Percentiles rank a stretch among this genome's conserved stretches.
Evolutionary conservation across 495 filamentous ascomycete genomes (phyloP).

Genomic region (Chaetomium tenue): DNA sequence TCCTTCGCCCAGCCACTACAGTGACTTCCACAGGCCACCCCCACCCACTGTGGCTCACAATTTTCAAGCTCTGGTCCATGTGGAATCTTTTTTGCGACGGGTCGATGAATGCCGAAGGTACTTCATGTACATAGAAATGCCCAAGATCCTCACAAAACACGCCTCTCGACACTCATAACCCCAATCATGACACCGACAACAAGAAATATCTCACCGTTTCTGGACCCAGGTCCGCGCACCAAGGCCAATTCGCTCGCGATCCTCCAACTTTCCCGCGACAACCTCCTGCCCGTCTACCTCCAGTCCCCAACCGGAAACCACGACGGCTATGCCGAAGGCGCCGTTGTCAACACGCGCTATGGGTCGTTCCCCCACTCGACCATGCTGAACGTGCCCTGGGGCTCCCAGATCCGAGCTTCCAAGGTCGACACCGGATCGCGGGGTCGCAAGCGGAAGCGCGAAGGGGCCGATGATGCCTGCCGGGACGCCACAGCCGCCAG

Average conservation of each 20-base stretch:
- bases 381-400: slow-evolving; percentile 78
- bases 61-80: too few relatives aligned
- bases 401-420: slow-evolving; percentile 85
- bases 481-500: slow-evolving; percentile 32
- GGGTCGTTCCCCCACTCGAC: slow-evolving; percentile 93
- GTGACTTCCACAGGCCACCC: too few relatives aligned
- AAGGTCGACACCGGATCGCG: slow-evolving; percentile 83
- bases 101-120: too few relatives aligned
- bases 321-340: slow-evolving; percentile 74
- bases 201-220: slow-evolving; percentile 60
- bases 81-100: too few relatives aligned
- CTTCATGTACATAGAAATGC: too few relatives aligned
- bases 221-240: slow-evolving; percentile 60
- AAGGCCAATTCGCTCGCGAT: slow-evolving; percentile 63
- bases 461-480: slow-evolving; percentile 55
- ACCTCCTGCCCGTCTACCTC: slow-evolving; percentile 71
- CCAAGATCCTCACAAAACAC: too few relatives aligned
- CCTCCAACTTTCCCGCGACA: slow-evolving; percentile 81
- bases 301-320: slow-evolving; percentile 56
- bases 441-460: slow-evolving; percentile 56
- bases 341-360: slow-evolving; percentile 88
- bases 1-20: too few relatives aligned
- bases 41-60: too few relatives aligned
- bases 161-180: neutral
- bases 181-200: slow-evolving; percentile 32